These are phyloP conservation scores for Aspergillus sp. DNA, from an alignment of 2,329 filamentous ascomycete genomes.

Conservation along the genomic window DNA sequence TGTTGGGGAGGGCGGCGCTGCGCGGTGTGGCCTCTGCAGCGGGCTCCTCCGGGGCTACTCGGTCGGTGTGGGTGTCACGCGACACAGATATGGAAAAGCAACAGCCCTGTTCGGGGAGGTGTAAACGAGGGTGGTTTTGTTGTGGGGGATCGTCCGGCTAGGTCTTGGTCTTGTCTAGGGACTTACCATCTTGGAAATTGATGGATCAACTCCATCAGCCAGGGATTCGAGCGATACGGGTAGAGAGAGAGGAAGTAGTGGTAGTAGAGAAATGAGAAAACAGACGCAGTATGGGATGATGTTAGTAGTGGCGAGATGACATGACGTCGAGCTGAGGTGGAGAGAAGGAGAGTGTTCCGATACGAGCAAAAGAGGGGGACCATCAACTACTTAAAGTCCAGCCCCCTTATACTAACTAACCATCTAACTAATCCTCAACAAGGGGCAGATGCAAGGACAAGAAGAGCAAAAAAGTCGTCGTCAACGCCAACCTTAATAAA, in stretches of 20 bases:
- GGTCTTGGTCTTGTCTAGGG: not conserved
- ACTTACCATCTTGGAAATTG: slow-evolving; percentile 36
- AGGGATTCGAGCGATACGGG: slow-evolving; percentile 2
- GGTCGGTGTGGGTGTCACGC: slow-evolving; percentile 29
- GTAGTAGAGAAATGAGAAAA: no score
- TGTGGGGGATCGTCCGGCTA: not conserved
- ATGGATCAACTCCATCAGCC: slow-evolving; percentile 26
- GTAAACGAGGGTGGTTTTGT: not conserved
- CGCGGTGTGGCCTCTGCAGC: slow-evolving; percentile 15
- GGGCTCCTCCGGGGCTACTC: slow-evolving; percentile 21
- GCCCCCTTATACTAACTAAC: no score
- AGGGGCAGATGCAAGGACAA: no score
- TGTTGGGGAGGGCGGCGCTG: not conserved
- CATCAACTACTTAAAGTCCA: not conserved
- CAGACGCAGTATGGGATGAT: not conserved
- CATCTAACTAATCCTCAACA: no score
- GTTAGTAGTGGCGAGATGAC: no score
- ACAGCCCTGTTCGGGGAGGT: slow-evolving; percentile 31
- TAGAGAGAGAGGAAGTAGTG: slow-evolving; percentile 3
- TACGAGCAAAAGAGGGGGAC: not conserved
- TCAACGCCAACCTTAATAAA: no score
- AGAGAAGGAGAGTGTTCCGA: not conserved
- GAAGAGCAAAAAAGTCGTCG: no score
- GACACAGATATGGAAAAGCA: slow-evolving; percentile 33
- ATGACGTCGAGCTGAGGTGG: no score